Evolutionary conservation across 1,284 basidiomycete species (phyloP).

Genomic region (Neonothopanus nambi): DNA sequence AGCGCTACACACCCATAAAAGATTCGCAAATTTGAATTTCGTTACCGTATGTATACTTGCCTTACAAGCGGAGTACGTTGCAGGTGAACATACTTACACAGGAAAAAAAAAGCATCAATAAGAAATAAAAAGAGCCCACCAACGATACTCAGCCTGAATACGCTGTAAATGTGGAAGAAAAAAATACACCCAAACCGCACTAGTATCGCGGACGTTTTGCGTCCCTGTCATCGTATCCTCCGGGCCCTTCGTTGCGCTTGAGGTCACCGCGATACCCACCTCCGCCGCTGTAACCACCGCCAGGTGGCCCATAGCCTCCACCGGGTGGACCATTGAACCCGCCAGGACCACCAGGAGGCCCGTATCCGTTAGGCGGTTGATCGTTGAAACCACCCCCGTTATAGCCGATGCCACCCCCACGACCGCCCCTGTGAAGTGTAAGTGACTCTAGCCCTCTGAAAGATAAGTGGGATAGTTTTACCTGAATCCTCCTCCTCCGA

Average conservation of each 20-base stretch:
- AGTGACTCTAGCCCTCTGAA: slow-evolving; percentile 14
- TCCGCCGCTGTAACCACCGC: slow-evolving; percentile 50
- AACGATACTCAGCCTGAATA: slow-evolving; percentile 12
- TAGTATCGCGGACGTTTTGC: slow-evolving; percentile 80
- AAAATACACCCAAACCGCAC: slow-evolving; percentile 18
- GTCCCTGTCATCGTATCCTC: slow-evolving; percentile 79
- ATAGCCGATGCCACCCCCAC: slow-evolving; percentile 56
- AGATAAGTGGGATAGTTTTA: slow-evolving; percentile 27
- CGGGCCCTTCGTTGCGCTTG: slow-evolving; percentile 67
- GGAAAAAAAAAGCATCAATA: neutral
- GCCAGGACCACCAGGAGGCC: slow-evolving; percentile 49
- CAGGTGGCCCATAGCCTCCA: slow-evolving; percentile 34
- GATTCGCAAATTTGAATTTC: slow-evolving; percentile 1
- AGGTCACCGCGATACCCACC: slow-evolving; percentile 63
- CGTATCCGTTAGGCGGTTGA: slow-evolving; percentile 55
- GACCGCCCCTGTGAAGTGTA: slow-evolving; percentile 50
- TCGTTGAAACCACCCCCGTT: slow-evolving; percentile 62
- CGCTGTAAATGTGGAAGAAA: slow-evolving; percentile 9
- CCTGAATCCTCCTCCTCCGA: slow-evolving; percentile 53
- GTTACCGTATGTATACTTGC: slow-evolving; percentile 17
- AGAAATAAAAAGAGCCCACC: slow-evolving; percentile 6
- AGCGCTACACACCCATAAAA: too few species aligned
- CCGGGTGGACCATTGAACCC: slow-evolving; percentile 47
- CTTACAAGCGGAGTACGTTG: slow-evolving; percentile 10
- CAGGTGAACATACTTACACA: slow-evolving; percentile 13